These are phyloP conservation scores for Fusarium continuum DNA, from an alignment of 2,329 filamentous ascomycete species.

Conservation along the genomic window DNA sequence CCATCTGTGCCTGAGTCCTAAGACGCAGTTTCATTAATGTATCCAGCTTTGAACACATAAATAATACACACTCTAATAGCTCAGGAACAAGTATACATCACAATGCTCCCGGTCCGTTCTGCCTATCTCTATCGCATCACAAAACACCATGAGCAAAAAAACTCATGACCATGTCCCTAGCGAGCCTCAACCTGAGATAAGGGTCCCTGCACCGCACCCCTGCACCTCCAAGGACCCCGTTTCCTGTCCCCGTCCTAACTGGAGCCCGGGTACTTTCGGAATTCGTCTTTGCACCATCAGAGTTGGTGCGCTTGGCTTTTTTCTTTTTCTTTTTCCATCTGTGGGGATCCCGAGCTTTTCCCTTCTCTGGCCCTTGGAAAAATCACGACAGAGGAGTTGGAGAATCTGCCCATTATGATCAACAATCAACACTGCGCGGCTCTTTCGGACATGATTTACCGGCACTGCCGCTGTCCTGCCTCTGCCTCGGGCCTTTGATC, in stretches of 20 bases:
- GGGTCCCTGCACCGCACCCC: conserved; percentile 21
- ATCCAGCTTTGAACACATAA: too few relatives aligned
- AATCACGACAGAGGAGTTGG: conserved; percentile 4
- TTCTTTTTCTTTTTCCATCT: neutral
- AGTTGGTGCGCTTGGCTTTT: conserved; percentile 22
- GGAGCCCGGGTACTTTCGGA: conserved; percentile 35
- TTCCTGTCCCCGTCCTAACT: conserved; percentile 10
- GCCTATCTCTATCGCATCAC: conserved; percentile 3
- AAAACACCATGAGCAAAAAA: neutral
- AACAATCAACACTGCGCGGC: conserved; percentile 8
- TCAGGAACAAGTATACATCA: conserved; percentile 11
- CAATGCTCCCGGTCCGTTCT: conserved; percentile 3
- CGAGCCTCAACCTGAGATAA: conserved; percentile 26
- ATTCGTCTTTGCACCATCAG: conserved; percentile 1
- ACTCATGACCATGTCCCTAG: conserved; percentile 8
- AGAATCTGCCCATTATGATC: conserved; percentile 26
- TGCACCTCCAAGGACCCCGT: neutral
- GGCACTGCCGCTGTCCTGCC: neutral
- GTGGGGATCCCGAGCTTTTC: conserved; percentile 37
- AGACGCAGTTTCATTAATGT: conserved; percentile 18
- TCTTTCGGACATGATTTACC: conserved; percentile 20
- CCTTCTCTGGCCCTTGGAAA: conserved; percentile 14
- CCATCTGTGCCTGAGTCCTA: conserved; percentile 9
- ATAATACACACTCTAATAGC: too few relatives aligned
- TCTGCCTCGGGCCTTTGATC: conserved; percentile 31